phyloP scores from a whole-genome alignment of 805 yeast genomes.

The Metschnikowia rubicola region DNA sequence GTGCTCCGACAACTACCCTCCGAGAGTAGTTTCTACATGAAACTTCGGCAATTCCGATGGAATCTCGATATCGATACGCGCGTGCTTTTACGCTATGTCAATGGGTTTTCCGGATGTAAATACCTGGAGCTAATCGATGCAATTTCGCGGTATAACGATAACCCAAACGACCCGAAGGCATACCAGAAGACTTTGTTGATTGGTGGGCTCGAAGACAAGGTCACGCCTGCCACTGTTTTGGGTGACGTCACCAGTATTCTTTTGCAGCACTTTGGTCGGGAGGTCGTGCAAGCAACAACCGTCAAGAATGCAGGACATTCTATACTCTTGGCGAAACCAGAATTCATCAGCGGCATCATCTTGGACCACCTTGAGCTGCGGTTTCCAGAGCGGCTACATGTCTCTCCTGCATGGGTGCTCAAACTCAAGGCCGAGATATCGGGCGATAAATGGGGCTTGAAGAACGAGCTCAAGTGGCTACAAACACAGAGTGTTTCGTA shows the following conservation, averaged over 20 bases:
- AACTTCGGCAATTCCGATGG: slow-evolving; percentile 63
- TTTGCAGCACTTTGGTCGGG: slow-evolving; percentile 19
- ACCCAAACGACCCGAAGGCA: slow-evolving; percentile 27
- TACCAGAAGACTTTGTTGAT: slow-evolving; percentile 50
- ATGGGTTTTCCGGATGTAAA: slow-evolving; percentile 46
- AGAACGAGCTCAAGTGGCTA: slow-evolving; percentile 72
- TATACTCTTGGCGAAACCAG: slow-evolving; percentile 59
- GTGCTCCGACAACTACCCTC: slow-evolving; percentile 51
- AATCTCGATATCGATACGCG: slow-evolving; percentile 59
- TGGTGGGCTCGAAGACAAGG: slow-evolving; percentile 55
- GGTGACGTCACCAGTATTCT: slow-evolving; percentile 28
- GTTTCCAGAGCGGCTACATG: slow-evolving; percentile 46
- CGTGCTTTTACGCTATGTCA: slow-evolving; percentile 51
- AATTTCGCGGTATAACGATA: slow-evolving; percentile 33
- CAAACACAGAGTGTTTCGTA: slow-evolving; percentile 49
- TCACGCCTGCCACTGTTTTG: slow-evolving; percentile 48
- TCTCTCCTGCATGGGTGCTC: slow-evolving; percentile 71
- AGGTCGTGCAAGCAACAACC: slow-evolving; percentile 31
- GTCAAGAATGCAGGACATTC: slow-evolving; percentile 63
- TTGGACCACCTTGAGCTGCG: slow-evolving; percentile 52
- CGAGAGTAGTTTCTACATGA: slow-evolving; percentile 33
- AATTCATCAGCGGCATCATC: slow-evolving; percentile 57
- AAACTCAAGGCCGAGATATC: slow-evolving; percentile 57
- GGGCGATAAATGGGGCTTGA: slow-evolving; percentile 76
- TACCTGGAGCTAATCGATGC: slow-evolving; percentile 43